These are phyloP conservation scores for Phtheirospermum japonicum DNA, from an alignment of 257 asterid species.

Conservation along the genomic window DNA sequence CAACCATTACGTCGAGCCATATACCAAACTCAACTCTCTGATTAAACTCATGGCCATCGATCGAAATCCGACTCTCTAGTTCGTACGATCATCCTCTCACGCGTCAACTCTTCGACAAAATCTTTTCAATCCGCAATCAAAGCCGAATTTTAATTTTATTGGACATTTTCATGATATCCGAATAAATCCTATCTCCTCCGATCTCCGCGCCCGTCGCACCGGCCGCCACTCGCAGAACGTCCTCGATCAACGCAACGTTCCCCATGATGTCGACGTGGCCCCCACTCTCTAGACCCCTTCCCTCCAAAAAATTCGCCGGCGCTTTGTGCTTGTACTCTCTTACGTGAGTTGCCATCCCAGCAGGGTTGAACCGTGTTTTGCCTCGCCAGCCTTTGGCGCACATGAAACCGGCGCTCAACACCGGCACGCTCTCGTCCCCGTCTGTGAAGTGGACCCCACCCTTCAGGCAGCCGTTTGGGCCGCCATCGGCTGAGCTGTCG, in stretches of 20 bases:
- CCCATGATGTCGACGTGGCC: conserved; percentile 90
- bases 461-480: conserved; percentile 56
- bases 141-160: conserved; percentile 46
- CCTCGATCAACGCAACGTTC: conserved; percentile 74
- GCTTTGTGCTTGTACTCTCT: conserved; percentile 80
- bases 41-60: neutral
- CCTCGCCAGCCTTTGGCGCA: conserved; percentile 90
- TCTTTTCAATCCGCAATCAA: conserved; percentile 18
- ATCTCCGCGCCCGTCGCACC: conserved; percentile 63
- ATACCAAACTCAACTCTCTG: neutral
- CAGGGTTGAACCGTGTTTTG: conserved; percentile 78
- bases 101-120: neutral
- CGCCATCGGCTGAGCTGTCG: conserved; percentile 63
- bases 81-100: too few species aligned
- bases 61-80: neutral
- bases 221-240: conserved; percentile 65
- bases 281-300: conserved; percentile 81
- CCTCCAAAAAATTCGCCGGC: conserved; percentile 68
- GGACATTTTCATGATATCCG: conserved; percentile 66
- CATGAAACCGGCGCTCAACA: conserved; percentile 81
- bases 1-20: too few species aligned
- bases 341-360: conserved; percentile 51
- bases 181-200: conserved; percentile 63
- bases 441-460: conserved; percentile 74
- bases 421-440: conserved; percentile 76